Base-by-base conservation (phyloP, 2,329 filamentous ascomycete genomes). In the Neofusicoccum parvum region DNA sequence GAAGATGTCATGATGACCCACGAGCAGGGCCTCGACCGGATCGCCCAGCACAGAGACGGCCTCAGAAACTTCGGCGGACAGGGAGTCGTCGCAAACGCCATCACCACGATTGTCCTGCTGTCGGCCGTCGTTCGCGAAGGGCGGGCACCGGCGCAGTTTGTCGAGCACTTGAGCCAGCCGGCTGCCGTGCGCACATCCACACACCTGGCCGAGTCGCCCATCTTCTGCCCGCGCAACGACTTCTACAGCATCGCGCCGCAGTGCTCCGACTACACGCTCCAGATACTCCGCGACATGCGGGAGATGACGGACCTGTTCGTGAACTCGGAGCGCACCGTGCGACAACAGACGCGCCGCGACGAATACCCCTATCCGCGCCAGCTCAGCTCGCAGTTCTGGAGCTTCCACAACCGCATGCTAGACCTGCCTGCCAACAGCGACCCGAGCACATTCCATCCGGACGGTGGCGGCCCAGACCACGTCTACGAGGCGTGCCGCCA, bases 401-500 rank as follows among this genome's bases (percentile, higher is more conserved):
- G 17, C 32, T 45, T 58, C 7, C 45, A 65, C 43, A 56, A 59
- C 34, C 43, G 53, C 51, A 65, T 51, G 41, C 63, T 65, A 11
- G 43, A 59, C 10, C 45, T 59, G 17, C 63, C 63, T 0, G 32
- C 37, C 20, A 49, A 15, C 51, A 49, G 41, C 36, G 56, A 60
- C 32, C 41, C 41, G 32, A 49, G 15, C 56, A 48, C 56, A 7
- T 48, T 48, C 41, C 14, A 45, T 9, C n/a, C 27, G 46, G 51
- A 36, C 4, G 41, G 34, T 32, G 53, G 48, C 10, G 17, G 43
- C 36, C 54, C 48, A 11, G 54, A 65, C 46, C 36, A 37, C 37
- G 54, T 65, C 37, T 56, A 65, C 64, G 64, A 60, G 27, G 53
- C 64, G 43, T 65, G 54, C 37, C 64, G 56, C 17, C 64, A 60